Base-by-base conservation (phyloP, 306 rosid genomes). In the Citrullus amarus region DNA sequence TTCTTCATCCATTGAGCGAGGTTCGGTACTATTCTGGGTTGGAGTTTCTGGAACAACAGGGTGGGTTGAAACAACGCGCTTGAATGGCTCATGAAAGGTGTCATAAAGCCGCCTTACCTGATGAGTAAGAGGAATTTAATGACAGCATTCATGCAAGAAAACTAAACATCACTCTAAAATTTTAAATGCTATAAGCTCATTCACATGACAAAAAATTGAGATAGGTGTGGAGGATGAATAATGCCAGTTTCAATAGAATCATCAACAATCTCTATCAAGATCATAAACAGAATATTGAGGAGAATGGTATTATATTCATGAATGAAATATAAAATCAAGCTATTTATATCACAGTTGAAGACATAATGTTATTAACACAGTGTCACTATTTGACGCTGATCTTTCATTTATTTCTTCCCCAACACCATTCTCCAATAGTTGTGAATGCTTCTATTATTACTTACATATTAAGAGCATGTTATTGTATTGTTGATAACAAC, bases 21-120 rank as follows among this genome's bases (percentile, higher is more conserved):
- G 80, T 85, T 90, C 90, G 10, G 83, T 85, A 82, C 84, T 76
- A 55, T 77, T 83, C 79, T 62, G 86, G 44, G 20, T 34, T 20
- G 88, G 69, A 63, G 85, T 56, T 72, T 84, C 90, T 5, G 88
- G 75, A 88, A 80, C 75, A 78, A 85, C 68, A 81, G 89, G 90
- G 81, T 79, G 79, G 86, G 67, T 83, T 74, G 89, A 76, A 65
- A 87, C 93, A 63, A 84, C 90, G 38, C 92, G 97, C 86, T 88
- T 92, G 90, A 95, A 95, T 71, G 98, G 98, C 85, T 95, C 97
- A 44, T 92, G 98, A 65, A 91, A 95, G 65, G 97, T 88, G 80
- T 95, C 97, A 51, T 89, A 82, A 84, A 95, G 81, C 79, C 97
- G 96, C 83, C 88, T 91, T 63, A 95, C 99, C 99, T 95, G 86